Conservation (phyloP, 306 rosid species). For the Vigna mungo region DNA sequence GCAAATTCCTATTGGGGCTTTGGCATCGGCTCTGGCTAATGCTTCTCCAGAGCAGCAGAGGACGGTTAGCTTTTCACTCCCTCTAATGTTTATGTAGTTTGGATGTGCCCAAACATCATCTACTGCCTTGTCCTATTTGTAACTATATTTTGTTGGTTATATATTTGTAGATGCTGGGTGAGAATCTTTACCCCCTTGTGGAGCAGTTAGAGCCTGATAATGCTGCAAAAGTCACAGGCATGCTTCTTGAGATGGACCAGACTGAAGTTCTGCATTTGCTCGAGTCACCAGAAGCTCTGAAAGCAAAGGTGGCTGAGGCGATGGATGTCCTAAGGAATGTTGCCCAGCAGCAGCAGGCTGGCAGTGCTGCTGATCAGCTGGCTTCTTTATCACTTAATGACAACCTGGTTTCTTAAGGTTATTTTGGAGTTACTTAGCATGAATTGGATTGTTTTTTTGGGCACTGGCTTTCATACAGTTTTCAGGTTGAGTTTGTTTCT, state of each 20-base stretch:
- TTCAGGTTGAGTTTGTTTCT: constrained; percentile 53
- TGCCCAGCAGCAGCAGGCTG: constrained; percentile 90
- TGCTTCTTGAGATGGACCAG: constrained; percentile 99
- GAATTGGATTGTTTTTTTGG: constrained; percentile 42
- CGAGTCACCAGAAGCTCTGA: constrained; percentile 97
- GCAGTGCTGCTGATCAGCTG: constrained; percentile 85
- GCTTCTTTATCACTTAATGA: constrained; percentile 80
- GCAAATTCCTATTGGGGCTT: constrained; percentile 89
- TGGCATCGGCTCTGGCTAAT: constrained; percentile 95
- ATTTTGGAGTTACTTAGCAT: constrained; percentile 16
- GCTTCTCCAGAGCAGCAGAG: constrained; percentile 97
- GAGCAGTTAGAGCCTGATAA: constrained; percentile 96
- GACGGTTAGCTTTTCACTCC: constrained; percentile 61
- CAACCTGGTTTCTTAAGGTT: constrained; percentile 74
- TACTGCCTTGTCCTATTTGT: constrained; percentile 19
- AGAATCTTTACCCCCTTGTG: constrained; percentile 95
- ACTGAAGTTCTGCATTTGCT: constrained; percentile 97
- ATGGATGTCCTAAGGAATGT: constrained; percentile 95
- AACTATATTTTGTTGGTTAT: constrained; percentile 30
- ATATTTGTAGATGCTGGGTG: constrained; percentile 89
- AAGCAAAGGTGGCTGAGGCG: constrained; percentile 96
- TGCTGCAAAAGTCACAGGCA: constrained; percentile 98
- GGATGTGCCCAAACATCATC: not conserved
- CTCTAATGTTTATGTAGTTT: not conserved
- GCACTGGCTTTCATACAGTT: constrained; percentile 46